Percentiles rank a stretch among this genome's conserved stretches.
Conservation (phyloP, 2,329 filamentous ascomycete genomes). For the Talaromyces sp. region DNA sequence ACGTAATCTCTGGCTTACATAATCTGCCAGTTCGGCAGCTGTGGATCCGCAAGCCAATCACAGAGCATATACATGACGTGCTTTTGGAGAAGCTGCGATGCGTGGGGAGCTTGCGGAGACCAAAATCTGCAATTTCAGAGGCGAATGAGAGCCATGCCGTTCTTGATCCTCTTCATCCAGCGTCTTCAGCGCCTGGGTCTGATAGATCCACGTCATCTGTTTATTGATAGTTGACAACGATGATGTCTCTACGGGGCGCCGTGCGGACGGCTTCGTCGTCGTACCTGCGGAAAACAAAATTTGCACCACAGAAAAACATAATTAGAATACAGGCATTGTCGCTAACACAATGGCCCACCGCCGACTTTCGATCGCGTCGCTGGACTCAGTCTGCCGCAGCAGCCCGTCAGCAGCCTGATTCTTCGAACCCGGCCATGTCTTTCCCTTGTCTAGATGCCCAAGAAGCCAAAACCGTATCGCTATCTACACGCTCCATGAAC, state of each 20-base stretch:
- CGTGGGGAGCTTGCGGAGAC: conserved; percentile 38
- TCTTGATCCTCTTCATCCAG: neutral
- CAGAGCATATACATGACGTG: conserved; percentile 11
- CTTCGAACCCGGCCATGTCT: conserved; percentile 73
- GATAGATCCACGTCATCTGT: neutral
- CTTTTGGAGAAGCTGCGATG: conserved; percentile 14
- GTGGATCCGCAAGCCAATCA: conserved; percentile 4
- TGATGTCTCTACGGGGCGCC: conserved; percentile 21
- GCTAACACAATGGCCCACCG: conserved; percentile 14
- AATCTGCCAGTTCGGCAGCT: neutral
- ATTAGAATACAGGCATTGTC: neutral
- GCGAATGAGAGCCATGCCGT: neutral
- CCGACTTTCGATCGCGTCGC: conserved; percentile 19
- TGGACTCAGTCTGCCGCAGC: conserved; percentile 22
- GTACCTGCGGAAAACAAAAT: conserved; percentile 11
- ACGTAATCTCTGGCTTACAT: neutral
- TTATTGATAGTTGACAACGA: conserved; percentile 6
- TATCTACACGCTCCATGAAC: conserved; percentile 64
- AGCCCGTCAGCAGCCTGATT: conserved; percentile 21
- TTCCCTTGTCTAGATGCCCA: conserved; percentile 88
- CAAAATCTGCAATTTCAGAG: neutral
- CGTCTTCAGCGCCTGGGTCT: neutral
- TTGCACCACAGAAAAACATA: conserved; percentile 16
- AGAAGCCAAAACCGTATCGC: conserved; percentile 71
- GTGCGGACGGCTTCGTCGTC: conserved; percentile 20